These are phyloP conservation scores for Fraxinus nigra DNA, from an alignment of 305 asterid species.

Conservation along the genomic window DNA sequence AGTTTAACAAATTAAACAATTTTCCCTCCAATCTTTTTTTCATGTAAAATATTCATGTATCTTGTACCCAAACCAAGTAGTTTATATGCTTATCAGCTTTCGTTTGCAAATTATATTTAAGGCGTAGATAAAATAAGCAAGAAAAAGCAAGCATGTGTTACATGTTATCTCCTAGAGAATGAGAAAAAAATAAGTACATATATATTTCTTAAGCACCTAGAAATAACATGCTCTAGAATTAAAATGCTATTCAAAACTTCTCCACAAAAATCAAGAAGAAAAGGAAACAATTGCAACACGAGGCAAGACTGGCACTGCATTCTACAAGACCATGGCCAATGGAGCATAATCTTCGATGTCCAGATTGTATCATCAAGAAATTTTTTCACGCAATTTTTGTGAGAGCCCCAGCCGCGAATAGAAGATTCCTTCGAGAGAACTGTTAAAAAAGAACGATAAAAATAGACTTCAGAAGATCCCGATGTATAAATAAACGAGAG, in stretches of 20 bases:
- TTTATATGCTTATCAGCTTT: background rate
- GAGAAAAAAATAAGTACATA: background rate
- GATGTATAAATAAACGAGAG: constrained; percentile 8
- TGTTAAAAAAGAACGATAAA: constrained; percentile 30
- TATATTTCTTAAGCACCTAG: background rate
- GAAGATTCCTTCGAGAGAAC: constrained; percentile 92
- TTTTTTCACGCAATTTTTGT: constrained; percentile 35
- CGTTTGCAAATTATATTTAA: background rate
- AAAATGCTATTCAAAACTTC: background rate
- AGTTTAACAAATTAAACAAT: too few relatives aligned
- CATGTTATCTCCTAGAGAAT: background rate
- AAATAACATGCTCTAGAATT: background rate
- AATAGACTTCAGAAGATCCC: constrained; percentile 1
- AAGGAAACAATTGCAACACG: background rate
- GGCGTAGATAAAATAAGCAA: background rate
- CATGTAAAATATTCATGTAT: background rate
- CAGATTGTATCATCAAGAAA: background rate
- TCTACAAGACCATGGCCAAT: background rate
- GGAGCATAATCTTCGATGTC: background rate
- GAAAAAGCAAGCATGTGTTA: background rate
- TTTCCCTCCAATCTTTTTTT: too few relatives aligned
- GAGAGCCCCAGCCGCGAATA: constrained; percentile 93
- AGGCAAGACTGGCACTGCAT: background rate
- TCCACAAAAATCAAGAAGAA: background rate
- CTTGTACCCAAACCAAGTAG: background rate